Base-by-base conservation (phyloP, 2,329 filamentous ascomycete species). In the Fusarium sp. region DNA sequence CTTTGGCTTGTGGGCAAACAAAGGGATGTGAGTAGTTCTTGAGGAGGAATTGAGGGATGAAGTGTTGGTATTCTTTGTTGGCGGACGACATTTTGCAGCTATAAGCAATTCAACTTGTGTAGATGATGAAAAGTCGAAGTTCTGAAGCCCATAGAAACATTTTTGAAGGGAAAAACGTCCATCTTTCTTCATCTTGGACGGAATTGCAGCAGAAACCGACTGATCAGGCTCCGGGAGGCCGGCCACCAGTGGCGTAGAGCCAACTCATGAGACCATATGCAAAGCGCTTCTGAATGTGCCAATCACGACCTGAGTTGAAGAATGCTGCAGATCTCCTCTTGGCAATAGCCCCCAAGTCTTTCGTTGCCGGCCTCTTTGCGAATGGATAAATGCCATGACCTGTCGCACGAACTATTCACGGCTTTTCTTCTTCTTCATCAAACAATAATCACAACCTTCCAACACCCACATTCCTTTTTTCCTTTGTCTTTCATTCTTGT, bases 251-350 rank as follows among this genome's bases (percentile, higher is more conserved):
- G 59, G 64, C 65, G 25, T 23, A 37, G 32, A 3, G 48, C 57
- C 69, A 48, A 13, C 34, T 72, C 54, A 52, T 39, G 20, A 57
- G 25, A 6, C 32, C 30, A 68, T 56, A 32, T 72, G 65, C 70
- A 35, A 57, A 57, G 65, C 6, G 23, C 54, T 56, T 72, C 70
- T 66, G 58, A 61, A 45, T 30, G 59, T 57, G n/a, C 70, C 70
- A 72, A 72, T 72, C 13, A 52, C 48, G 18, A n/a, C 48, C 5
- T 52, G 48, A 13, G 6, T 30, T 30, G 6, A 6, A 13, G 6
- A 27, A 52, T 11, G 18, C 16, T 52, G 48, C 48, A 52, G 27
- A n/a, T 52, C 25, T 30, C 25, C 25, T 52, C 48, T 52, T 30
- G 25, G 48, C 25, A 30, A n/a, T 52, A 16, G 14, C 43, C 43